Base-by-base conservation (phyloP, 192 early-diverging fungal genomes). In the Coemansia furcata region DNA sequence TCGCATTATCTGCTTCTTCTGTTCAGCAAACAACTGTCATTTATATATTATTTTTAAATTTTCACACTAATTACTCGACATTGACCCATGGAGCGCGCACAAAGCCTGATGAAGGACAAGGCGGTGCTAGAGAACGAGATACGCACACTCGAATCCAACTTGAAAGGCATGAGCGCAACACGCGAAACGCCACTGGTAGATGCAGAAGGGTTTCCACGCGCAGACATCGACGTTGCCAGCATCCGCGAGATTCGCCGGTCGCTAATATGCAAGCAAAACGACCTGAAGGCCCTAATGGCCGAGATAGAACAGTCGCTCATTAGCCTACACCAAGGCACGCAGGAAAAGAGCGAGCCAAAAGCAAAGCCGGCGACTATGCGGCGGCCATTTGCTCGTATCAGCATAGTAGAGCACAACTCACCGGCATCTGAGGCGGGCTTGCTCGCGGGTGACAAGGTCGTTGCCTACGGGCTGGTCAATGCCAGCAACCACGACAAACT, bases 141-240 rank as follows among this genome's bases (percentile, higher is more conserved):
- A 29, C 65, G 67, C 44, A 46, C 63, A 5, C 68, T 82, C 4
- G 79, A 77, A 21, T 33, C 32, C 1, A 47, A 76, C n/a, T 71
- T 73, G 4, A 37, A 37, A 3, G 29, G 37, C 65, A 84, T 87
- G 26, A 77, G 78, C 30, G 83, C 84, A 12, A 84, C 76, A 42
- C 77, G 87, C 63, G 83, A 72, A 10, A 81, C 78, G 12, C 60
- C 82, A 7, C 83, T 92, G 39, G 75, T 89, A 2, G 89, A 90
- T 62, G 2, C 50, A 1, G 79, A 87, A 0, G 89, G 89, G 14
- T 92, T 89, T 64, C 91, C 91, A 8, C 86, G 91, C 29, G 38
- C 82, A 2, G 91, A 92, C 67, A 77, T 92, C 3, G 91, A 92
- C 66, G 80, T 92, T 21, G 80, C 77, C 30, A 72, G 79, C 6